Base-by-base conservation (phyloP, 2,329 filamentous ascomycete genomes). In the Plenodomus tracheiphilus region DNA sequence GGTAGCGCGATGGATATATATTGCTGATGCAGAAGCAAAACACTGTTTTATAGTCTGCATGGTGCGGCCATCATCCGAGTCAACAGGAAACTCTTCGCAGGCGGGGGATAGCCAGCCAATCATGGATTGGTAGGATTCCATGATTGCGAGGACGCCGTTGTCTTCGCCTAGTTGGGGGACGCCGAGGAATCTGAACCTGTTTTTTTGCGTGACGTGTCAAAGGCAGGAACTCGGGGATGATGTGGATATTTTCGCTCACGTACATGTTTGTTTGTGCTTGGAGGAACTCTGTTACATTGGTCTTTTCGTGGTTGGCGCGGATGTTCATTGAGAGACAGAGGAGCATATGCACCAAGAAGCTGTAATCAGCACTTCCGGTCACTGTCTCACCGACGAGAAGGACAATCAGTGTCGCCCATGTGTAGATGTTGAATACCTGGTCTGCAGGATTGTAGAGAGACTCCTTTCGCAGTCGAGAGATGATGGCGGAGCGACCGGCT, bases 331-430 rank as follows among this genome's bases (percentile, higher is more conserved):
- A 60, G 10, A 75, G 52, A 18, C 62, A 71, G 6, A 65, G 60
- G 20, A 75, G 53, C 62, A 76, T 73, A 41, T 72, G 64, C 0
- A 75, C 52, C 0, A 76, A 59, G 41, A 72, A 72, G 0, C 52
- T 53, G 40, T 70, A 76, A 25, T 75, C 74, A 17, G 62, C 63
- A 3, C 72, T 71, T 1, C 72, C 74, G 0, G 73, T 76, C 6
- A 76, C 74, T 0, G 74, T 75, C 13, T 76, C 74, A 0, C 74
- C 74, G 0, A 76, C 73, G 0, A 76, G 53, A 1, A 76, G 61
- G 0, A 76, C 66, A 1, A 75, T 52, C 10, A 76, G 58, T 0
- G 72, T 75, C 0, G 71, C 70, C 53, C 73, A 65, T 2, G 68
- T 74, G 10, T 64, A 73, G 0, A 67, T 62, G 25, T 65, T 73